Percentiles rank a stretch among this genome's conserved stretches.
These are phyloP conservation scores for Aegle marmelos DNA, from an alignment of 345 rosid species.

Conservation along the genomic window DNA sequence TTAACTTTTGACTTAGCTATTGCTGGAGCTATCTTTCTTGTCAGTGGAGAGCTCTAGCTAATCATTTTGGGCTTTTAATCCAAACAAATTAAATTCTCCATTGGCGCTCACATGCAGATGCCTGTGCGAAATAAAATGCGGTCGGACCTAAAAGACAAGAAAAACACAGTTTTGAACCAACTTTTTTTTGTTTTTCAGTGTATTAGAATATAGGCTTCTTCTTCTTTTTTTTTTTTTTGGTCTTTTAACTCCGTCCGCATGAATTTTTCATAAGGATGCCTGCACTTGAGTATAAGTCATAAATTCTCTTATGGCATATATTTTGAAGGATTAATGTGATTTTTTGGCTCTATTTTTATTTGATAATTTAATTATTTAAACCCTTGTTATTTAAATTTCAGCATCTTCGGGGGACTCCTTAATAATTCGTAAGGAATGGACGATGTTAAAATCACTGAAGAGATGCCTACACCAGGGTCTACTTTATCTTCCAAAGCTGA, in stretches of 20 bases:
- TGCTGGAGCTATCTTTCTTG: neutral
- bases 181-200: no score
- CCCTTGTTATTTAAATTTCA: constrained; percentile 19
- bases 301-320: neutral
- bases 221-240: no score
- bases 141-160: no score
- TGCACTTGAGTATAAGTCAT: no score
- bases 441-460: constrained; percentile 33
- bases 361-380: neutral
- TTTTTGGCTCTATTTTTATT: neutral
- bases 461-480: constrained; percentile 26
- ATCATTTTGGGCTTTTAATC: neutral
- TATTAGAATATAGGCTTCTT: no score
- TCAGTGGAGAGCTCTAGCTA: neutral
- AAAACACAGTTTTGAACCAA: no score
- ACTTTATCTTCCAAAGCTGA: constrained; percentile 15
- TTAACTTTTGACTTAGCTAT: neutral
- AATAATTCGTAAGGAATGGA: constrained; percentile 39
- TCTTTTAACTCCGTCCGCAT: no score
- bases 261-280: no score
- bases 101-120: no score
- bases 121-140: no score
- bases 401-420: constrained; percentile 18
- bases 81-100: neutral
- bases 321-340: neutral